Base-by-base conservation (phyloP, 441 rosid genomes). In the Omphalea diandra region DNA sequence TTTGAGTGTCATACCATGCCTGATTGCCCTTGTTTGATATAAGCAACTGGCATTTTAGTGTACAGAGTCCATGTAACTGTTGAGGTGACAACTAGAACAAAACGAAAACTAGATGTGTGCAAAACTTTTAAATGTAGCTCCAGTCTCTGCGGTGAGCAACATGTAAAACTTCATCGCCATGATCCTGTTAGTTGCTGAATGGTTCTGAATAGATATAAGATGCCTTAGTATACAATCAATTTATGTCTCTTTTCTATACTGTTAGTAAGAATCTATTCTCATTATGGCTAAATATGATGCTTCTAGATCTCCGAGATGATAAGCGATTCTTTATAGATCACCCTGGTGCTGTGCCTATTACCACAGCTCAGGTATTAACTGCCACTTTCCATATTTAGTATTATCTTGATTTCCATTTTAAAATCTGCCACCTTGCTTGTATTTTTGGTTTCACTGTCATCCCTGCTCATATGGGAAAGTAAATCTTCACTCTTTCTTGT, bases 241-340 rank as follows among this genome's bases (percentile, higher is more conserved):
- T 24, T 4, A n/a, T n/a, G n/a, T n/a, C n/a, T 47, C 1, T 12
- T 20, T 29, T 27, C 5, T 22, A 36, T 27, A 47, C 22, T 24
- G 33, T 55, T 43, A 24, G 18, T 50, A 43, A 47, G 20, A 27
- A 46, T 32, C 47, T 15, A 47, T 74, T 62, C 63, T 66, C 70
- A 50, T 10, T 49, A 65, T 50, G 11, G 41, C 57, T 52, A 57
- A 36, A 59, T 76, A 69, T 76, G 66, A 68, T 72, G 70, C 40
- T 66, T 80, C 69, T 73, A 94, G 98, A 93, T 84, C 93, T 93
- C 64, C 94, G 94, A 32, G 98, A 93, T 76, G 98, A 93, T 75
- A 85, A 85, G 79, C 93, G 88, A 46, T 93, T 78, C 80, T 77
- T 89, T 50, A 35, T 59, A 22, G 97, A 93, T 47, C 94, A 93